A percentile compares a stretch with the other conserved stretches of the same genome.
Conservation (phyloP, 768 basidiomycete genomes). For the Suillus brevipes region DNA sequence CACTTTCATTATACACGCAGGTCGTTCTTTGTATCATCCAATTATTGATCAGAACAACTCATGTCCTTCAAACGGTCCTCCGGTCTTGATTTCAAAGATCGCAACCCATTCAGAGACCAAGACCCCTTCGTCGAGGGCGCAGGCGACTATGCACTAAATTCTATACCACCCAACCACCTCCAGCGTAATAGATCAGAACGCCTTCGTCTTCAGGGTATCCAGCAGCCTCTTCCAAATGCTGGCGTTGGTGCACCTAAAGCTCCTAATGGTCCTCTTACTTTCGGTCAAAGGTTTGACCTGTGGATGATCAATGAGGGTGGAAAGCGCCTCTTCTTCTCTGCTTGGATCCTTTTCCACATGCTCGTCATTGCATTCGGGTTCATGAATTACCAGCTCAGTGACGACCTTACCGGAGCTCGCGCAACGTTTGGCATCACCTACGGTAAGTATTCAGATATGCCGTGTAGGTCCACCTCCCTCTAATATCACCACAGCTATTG, state of each 20-base stretch:
- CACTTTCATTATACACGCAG: slow-evolving; percentile 17
- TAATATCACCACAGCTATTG: slow-evolving; percentile 57
- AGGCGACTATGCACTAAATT: slow-evolving; percentile 29
- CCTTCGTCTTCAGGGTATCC: slow-evolving; percentile 79
- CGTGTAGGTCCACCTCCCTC: background rate
- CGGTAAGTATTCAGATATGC: slow-evolving; percentile 44
- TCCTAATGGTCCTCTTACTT: slow-evolving; percentile 39
- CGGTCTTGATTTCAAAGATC: slow-evolving; percentile 70
- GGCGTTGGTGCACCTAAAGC: slow-evolving; percentile 21
- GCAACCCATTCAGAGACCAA: slow-evolving; percentile 46
- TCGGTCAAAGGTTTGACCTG: slow-evolving; percentile 51
- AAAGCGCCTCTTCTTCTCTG: slow-evolving; percentile 70
- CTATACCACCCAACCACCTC: slow-evolving; percentile 44
- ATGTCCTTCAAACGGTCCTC: slow-evolving; percentile 52
- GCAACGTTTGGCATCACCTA: slow-evolving; percentile 74
- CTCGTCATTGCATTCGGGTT: slow-evolving; percentile 78
- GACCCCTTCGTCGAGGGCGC: slow-evolving; percentile 44
- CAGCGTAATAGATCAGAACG: slow-evolving; percentile 88
- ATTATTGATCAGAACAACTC: slow-evolving; percentile 6
- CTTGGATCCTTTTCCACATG: slow-evolving; percentile 80
- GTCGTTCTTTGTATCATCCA: slow-evolving; percentile 21
- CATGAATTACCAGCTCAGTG: slow-evolving; percentile 76
- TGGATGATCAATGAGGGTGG: slow-evolving; percentile 97
- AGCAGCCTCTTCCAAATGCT: slow-evolving; percentile 52
- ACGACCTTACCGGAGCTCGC: slow-evolving; percentile 70